Conservation (phyloP, 257 asterid species). For the Solanum etuberosum region DNA sequence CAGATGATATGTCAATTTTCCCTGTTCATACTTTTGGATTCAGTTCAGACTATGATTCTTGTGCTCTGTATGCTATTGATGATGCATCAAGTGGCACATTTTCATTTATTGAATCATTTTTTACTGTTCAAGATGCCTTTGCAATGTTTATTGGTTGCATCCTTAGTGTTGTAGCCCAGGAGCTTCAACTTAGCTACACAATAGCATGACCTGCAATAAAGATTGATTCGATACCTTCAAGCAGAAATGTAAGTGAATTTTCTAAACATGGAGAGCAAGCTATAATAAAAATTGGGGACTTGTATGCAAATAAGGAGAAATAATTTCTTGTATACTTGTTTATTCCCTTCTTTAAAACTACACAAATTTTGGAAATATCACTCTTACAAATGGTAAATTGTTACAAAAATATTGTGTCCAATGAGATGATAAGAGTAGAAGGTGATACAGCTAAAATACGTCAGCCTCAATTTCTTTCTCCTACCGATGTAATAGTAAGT, state of each 20-base stretch:
- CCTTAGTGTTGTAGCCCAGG: slow-evolving; percentile 24
- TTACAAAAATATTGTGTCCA: slow-evolving; percentile 11
- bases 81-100: slow-evolving; percentile 26
- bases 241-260: slow-evolving; percentile 10
- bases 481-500: background rate
- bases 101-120: slow-evolving; percentile 24
- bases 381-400: slow-evolving; percentile 11
- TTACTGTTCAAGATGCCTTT: slow-evolving; percentile 27
- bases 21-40: slow-evolving; percentile 1
- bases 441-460: slow-evolving; percentile 7
- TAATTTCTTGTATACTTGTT: slow-evolving; percentile 15
- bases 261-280: slow-evolving; percentile 1
- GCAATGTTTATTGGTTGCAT: slow-evolving; percentile 33
- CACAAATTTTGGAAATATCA: slow-evolving; percentile 16
- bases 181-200: slow-evolving; percentile 7
- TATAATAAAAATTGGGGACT: slow-evolving; percentile 12
- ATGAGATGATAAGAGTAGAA: background rate
- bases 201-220: slow-evolving; percentile 11
- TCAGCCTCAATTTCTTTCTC: slow-evolving; percentile 8
- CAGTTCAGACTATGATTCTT: slow-evolving; percentile 12
- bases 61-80: slow-evolving; percentile 20
- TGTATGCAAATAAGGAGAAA: slow-evolving; percentile 25
- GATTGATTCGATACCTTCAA: slow-evolving; percentile 10
- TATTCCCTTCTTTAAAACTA: background rate
- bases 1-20: background rate